These are phyloP conservation scores for Eleusine indica DNA, from an alignment of 176 grass and related monocot genomes.

Conservation along the genomic window DNA sequence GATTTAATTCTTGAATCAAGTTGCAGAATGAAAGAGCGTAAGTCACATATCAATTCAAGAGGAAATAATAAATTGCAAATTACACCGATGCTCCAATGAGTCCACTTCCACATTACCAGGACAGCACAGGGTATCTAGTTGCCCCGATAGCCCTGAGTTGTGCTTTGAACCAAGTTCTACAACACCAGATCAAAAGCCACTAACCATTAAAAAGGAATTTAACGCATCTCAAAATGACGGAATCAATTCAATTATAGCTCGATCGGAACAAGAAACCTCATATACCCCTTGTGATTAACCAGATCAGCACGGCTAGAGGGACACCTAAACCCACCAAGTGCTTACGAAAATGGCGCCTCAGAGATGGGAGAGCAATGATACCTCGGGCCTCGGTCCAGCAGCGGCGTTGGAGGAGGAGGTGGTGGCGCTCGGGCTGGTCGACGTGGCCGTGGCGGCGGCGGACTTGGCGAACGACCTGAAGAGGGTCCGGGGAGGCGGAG, in stretches of 20 bases:
- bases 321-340: neutral
- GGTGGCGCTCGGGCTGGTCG: slow-evolving; percentile 11
- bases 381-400: slow-evolving; percentile 49
- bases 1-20: neutral
- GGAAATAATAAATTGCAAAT: neutral
- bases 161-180: neutral
- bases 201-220: neutral
- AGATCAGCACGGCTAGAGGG: slow-evolving; percentile 34
- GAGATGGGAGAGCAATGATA: slow-evolving; percentile 33
- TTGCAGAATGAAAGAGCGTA: slow-evolving; percentile 5
- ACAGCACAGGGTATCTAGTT: slow-evolving; percentile 2
- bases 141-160: neutral
- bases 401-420: neutral
- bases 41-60: neutral
- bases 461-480: slow-evolving; percentile 57
- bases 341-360: neutral
- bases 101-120: neutral
- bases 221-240: neutral
- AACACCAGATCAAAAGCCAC: neutral
- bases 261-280: neutral
- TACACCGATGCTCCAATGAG: neutral
- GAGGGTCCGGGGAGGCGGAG: slow-evolving; percentile 39
- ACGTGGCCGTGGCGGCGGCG: slow-evolving; percentile 39
- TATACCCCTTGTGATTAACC: neutral
- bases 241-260: neutral